Base-by-base conservation (phyloP, 305 asterid genomes). In the Fraxinus ornus region DNA sequence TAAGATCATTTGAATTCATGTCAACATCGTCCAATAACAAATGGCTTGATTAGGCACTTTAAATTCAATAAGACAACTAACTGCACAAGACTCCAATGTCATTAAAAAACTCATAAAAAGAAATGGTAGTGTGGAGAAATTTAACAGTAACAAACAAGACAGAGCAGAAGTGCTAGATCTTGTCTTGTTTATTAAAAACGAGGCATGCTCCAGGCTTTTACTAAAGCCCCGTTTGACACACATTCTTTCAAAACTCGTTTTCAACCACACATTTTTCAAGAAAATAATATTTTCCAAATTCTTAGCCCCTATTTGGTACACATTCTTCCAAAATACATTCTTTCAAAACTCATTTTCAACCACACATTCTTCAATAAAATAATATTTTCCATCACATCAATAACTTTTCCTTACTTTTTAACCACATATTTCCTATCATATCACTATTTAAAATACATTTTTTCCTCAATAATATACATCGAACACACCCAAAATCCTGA, bases 1-100 rank as follows among this genome's bases (percentile, higher is more conserved):
- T 78, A 75, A 47, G 68, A 81, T 84, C 85, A 84, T 76, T 82
- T 78, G 81, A 78, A 72, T 78, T 55, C 79, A 82, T 21, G 85
- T 75, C 81, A 87, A 49, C 70, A 82, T 37, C 47, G 32, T 84
- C 80, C 70, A 78, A 80, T 75, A 79, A 76, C 77, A 36, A 80
- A 74, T 82, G 47, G 21, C 74, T n/a, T 57, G 77, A 26, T 33
- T 30, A 10, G n/a, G 30, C 77, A 75, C 28, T 24, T 73, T 37
- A 75, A 84, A 33, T 78, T 68, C 47, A 39, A 52, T 72, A 78
- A 39, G 37, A 55, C 77, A 82, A 79, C 66, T 64, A 82, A 78
- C 15, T 26, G 39, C 10, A 71, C 15, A 13, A 71, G 41, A 22
- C 30, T 66, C 35, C 17, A 36, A 66, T 66, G 73, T 33, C 8